phyloP scores from a whole-genome alignment of 2,329 filamentous ascomycete species.

The Fusarium fracticaudum region DNA sequence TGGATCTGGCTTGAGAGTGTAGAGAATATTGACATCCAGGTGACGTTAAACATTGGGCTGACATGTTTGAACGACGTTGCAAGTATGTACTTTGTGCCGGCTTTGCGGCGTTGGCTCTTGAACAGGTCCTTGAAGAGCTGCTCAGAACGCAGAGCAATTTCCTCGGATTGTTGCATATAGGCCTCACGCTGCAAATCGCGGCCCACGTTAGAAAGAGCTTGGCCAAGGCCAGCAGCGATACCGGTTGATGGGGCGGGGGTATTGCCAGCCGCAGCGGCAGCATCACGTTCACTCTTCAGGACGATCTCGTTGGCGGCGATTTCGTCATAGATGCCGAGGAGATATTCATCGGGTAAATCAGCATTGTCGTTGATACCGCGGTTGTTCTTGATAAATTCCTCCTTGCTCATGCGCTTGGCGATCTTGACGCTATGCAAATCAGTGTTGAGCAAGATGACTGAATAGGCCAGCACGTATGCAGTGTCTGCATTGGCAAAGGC shows the following conservation, averaged over 20 bases:
- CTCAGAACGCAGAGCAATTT: constrained; percentile 78
- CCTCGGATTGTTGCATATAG: constrained; percentile 93
- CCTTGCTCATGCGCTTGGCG: constrained; percentile 85
- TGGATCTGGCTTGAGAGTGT: constrained; percentile 93
- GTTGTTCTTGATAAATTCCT: constrained; percentile 99
- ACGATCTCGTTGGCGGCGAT: constrained; percentile 94
- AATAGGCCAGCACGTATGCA: constrained; percentile 94
- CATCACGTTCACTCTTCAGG: constrained; percentile 88
- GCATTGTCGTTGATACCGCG: constrained; percentile 97
- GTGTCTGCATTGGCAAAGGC: constrained; percentile 98
- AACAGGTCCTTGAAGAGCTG: constrained; percentile 95
- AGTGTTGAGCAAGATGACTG: constrained; percentile 95
- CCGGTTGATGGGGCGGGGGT: constrained; percentile 69
- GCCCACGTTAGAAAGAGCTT: constrained; percentile 90
- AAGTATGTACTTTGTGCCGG: constrained; percentile 81
- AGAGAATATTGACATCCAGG: constrained; percentile 99
- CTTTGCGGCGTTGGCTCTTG: constrained; percentile 83
- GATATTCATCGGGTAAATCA: constrained; percentile 92
- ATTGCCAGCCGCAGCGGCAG: constrained; percentile 81
- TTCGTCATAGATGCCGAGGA: constrained; percentile 89
- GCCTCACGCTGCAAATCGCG: constrained; percentile 92
- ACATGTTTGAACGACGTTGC: constrained; percentile 95
- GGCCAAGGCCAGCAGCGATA: constrained; percentile 83
- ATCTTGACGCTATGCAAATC: constrained; percentile 94
- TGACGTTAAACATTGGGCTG: constrained; percentile 98